Conservation (phyloP, 2,329 filamentous ascomycete genomes). For the Zalaria obscura region DNA sequence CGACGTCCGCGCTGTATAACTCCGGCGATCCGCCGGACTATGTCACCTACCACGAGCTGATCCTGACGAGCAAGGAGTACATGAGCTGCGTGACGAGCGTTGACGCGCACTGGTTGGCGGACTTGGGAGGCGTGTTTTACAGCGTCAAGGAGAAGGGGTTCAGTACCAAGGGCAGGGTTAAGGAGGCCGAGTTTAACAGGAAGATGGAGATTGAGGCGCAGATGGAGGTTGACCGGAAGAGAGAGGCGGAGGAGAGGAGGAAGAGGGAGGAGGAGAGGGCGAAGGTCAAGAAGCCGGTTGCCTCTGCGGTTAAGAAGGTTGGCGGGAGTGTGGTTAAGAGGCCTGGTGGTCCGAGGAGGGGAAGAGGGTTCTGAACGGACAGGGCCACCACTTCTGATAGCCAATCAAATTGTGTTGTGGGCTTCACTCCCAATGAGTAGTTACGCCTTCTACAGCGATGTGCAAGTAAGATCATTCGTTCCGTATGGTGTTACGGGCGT, state of each 20-base stretch:
- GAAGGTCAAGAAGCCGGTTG: constrained; percentile 12
- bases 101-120: constrained; percentile 92
- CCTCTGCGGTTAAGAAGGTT: constrained; percentile 18
- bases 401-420: too few relatives aligned
- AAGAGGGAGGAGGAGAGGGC: constrained; percentile 20
- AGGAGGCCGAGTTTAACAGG: constrained; percentile 80
- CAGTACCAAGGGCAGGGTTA: constrained; percentile 72
- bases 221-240: constrained; percentile 74
- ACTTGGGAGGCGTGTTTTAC: constrained; percentile 94
- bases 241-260: constrained; percentile 40
- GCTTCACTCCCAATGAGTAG: too few relatives aligned
- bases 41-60: constrained; percentile 94
- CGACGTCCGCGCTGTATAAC: constrained; percentile 84
- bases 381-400: too few relatives aligned
- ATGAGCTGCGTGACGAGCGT: constrained; percentile 95
- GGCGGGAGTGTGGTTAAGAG: constrained; percentile 24
- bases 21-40: constrained; percentile 91
- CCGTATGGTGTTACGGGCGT: too few relatives aligned
- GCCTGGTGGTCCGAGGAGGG: constrained; percentile 15
- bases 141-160: constrained; percentile 96
- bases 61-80: constrained; percentile 93
- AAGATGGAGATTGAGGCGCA: constrained; percentile 87
- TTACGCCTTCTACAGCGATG: too few relatives aligned
- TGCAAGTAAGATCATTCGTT: too few relatives aligned
- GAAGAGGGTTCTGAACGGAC: constrained; percentile 5